Evolutionary conservation across 148 eudicot species (phyloP), one percentile per base, ranked within the genome.

Genomic region (Rhododendron mucronatum): DNA sequence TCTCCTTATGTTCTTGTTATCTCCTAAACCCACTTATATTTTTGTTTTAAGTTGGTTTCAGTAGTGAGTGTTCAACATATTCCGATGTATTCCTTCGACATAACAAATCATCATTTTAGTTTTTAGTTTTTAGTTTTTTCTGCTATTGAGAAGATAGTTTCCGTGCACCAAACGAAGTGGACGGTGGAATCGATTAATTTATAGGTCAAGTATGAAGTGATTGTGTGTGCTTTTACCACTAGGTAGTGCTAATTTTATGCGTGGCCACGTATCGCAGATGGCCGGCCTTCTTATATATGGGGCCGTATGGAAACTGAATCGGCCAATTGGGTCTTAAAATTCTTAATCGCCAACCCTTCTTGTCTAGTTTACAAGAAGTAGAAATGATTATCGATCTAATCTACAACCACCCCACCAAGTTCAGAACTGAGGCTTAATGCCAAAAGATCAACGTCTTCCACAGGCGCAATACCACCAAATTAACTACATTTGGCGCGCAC

Each of bases 331-430:
- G 21, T 33, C 7, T 30, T 33, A 33, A 71, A 55, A 71, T 71
- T 33, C 41, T 11, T 15, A 28, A 28, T 3, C 75, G 28, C 75
- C 75, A 28, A 69, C 75, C 75, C 18, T 26, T 37, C 37, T 12
- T 71, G 41, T 71, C 8, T 4, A 33, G 76, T 71, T 55, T 18
- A 3, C 57, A 26, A 69, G 18, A 30, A 11, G 37, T 69, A 28
- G 75, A 15, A 13, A 13, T 71, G 76, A 71, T 71, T 71, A 71
- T 33, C 35, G 30, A 67, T 26, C 18, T 12, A 71, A 14, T 33
- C 76, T 63, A 30, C 76, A 71, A 18, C 76, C 39, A 71, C 76
- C 76, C 76, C 76, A 71, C 76, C 41, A 71, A 71, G 39, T 71
- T 33, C 76, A 30, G 16, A 15, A 2, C 7, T 30, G 73, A 67